Base-by-base conservation (phyloP, 2,329 filamentous ascomycete species). In the Neonectria ditissima region DNA sequence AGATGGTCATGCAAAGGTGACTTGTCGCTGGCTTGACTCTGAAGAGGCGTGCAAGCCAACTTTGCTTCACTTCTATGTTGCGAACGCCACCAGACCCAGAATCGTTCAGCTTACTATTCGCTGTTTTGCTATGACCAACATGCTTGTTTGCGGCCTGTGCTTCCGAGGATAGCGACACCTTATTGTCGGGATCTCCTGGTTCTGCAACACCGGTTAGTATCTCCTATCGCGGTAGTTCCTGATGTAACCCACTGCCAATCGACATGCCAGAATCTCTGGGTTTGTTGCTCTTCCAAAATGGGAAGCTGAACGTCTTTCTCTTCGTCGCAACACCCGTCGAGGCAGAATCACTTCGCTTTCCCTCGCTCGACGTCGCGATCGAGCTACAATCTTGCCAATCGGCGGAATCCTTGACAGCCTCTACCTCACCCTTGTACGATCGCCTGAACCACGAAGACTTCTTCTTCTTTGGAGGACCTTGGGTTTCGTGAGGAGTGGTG, bases 21-120 rank as follows among this genome's bases (percentile, higher is more conserved):
- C 88, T 88, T 16, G 84, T 90, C 0, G 91, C 92, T 1, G 95
- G 95, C 76, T 96, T 97, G 75, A 97, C 91, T 59, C 93, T 89
- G 81, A 98, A 93, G 48, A 98, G 88, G 16, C 93, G 91, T 30
- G 93, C 91, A 56, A 98, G 87, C 94, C 95, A 97, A 70, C 91
- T 97, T 74, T 93, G 90, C 75, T 89, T 90, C 30, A 88, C 86
- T 65, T 89, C 89, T 73, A 87, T 91, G 78, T 84, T 85, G 60
- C 85, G 84, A 65, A 80, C 80, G 30, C 73, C 70, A 18, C 78
- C 77, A 63, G 76, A 77, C 30, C 78, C 76, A 32, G 77, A 78
- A 28, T 78, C 78, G 20, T 76, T 73, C 65, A 79, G 75, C 43
- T 69, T 74, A 53, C 71, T 65, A 28, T 72, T 68, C 45, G 45